Conservation (phyloP, 2,329 filamentous ascomycete species). For the Leptographium lundbergii region DNA sequence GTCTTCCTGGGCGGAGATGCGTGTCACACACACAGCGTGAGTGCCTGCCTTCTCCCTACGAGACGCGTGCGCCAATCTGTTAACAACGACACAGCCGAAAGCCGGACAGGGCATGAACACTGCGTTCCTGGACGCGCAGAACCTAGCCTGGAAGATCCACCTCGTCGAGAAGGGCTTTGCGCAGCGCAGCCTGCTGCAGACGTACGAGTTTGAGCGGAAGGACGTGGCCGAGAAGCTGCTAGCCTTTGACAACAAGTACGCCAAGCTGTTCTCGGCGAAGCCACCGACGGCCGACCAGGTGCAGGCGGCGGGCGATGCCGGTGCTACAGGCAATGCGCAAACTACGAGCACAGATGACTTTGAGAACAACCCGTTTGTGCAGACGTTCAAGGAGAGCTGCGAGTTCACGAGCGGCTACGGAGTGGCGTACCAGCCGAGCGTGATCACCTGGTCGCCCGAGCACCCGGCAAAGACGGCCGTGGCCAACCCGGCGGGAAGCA, state of each 20-base stretch:
- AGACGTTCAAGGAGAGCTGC: conserved; percentile 81
- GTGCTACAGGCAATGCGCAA: not conserved
- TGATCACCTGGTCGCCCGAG: conserved; percentile 66
- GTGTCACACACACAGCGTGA: conserved; percentile 65
- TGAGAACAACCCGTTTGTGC: conserved; percentile 66
- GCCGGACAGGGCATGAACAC: conserved; percentile 74
- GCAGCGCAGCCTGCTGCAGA: conserved; percentile 59
- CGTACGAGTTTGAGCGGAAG: conserved; percentile 80
- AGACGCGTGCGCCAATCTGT: not conserved
- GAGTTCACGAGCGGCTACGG: conserved; percentile 91
- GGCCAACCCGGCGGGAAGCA: conserved; percentile 48
- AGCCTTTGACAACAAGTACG: conserved; percentile 79
- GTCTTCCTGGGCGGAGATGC: conserved; percentile 67
- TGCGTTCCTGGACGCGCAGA: conserved; percentile 68
- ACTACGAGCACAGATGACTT: conserved; percentile 22
- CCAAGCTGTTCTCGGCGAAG: conserved; percentile 75
- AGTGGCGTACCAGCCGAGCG: conserved; percentile 71
- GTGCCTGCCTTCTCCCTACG: conserved; percentile 15
- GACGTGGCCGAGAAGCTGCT: conserved; percentile 73
- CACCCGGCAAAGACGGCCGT: conserved; percentile 66
- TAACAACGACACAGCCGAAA: conserved; percentile 35
- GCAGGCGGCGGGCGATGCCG: conserved; percentile 27
- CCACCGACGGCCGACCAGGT: conserved; percentile 63
- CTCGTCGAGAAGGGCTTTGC: conserved; percentile 77
- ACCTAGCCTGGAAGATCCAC: conserved; percentile 93